Evolutionary conservation across 805 yeast genomes (phyloP).

Genomic region (Candida pseudofarinosa): DNA sequence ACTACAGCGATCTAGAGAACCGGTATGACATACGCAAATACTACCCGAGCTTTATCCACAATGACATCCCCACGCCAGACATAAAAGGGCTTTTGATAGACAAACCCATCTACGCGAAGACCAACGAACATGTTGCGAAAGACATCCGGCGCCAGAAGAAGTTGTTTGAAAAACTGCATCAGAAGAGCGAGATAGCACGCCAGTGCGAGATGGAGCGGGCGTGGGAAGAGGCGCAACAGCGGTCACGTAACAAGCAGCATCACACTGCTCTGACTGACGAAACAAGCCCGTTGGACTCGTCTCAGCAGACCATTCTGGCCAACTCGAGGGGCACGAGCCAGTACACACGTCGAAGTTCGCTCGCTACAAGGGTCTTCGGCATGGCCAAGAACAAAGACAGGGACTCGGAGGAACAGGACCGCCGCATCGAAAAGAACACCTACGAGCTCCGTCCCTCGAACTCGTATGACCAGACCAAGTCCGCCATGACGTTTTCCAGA

Average conservation of each 20-base stretch:
- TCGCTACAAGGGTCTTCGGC: slow-evolving; percentile 18
- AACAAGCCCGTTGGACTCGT: slow-evolving; percentile 17
- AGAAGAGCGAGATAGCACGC: slow-evolving; percentile 5
- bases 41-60: slow-evolving; percentile 36
- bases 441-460: not conserved
- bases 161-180: not conserved
- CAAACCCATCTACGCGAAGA: slow-evolving; percentile 40
- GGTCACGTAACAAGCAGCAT: not conserved
- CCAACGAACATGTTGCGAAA: slow-evolving; percentile 26
- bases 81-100: slow-evolving; percentile 28
- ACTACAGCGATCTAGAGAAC: slow-evolving; percentile 35
- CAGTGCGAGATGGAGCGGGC: slow-evolving; percentile 1
- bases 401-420: slow-evolving; percentile 2
- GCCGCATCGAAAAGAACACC: not conserved
- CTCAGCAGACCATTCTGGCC: slow-evolving; percentile 7
- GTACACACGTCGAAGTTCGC: slow-evolving; percentile 9
- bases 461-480: slow-evolving; percentile 34
- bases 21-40: slow-evolving; percentile 34
- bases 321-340: not conserved
- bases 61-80: slow-evolving; percentile 33
- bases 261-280: not conserved
- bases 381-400: slow-evolving; percentile 13
- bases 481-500: slow-evolving; percentile 28
- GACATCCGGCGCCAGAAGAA: slow-evolving; percentile 1
- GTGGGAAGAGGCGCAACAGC: not conserved